A percentile compares a stretch with the other conserved stretches of the same genome.
phyloP scores from a whole-genome alignment of 225 moss, liverwort and hornwort species.

The Ulota crispa region DNA sequence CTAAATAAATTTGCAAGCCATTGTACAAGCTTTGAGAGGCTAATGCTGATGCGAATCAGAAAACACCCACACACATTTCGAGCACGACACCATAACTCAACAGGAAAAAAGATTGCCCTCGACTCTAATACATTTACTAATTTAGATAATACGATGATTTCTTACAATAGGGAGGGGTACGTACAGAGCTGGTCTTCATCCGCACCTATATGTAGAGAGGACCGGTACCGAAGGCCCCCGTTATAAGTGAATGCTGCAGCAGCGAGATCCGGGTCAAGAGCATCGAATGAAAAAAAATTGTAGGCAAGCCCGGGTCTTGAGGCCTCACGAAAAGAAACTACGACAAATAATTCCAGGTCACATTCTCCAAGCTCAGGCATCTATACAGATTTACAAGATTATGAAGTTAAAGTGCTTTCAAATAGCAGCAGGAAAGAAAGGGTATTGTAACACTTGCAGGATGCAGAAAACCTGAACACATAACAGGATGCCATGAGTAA shows the following conservation, averaged over 20 bases:
- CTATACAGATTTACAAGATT: not conserved
- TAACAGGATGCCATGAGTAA: not conserved
- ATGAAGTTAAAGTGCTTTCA: not conserved
- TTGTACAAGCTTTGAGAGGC: not conserved
- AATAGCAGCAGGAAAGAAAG: not conserved
- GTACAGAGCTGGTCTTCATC: not conserved
- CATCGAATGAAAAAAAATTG: not conserved
- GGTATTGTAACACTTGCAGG: not conserved
- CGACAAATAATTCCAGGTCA: not conserved
- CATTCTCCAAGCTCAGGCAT: not conserved
- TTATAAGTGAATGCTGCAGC: slow-evolving; percentile 8
- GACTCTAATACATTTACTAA: not conserved
- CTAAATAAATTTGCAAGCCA: not conserved
- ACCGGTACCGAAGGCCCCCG: slow-evolving; percentile 1
- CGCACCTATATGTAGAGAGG: slow-evolving; percentile 13
- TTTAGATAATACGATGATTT: not conserved
- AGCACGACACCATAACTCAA: not conserved
- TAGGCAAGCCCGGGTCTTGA: slow-evolving; percentile 9
- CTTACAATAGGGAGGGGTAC: not conserved
- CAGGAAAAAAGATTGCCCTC: not conserved
- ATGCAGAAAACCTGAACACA: not conserved
- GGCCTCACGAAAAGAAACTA: slow-evolving; percentile 16
- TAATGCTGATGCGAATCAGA: not conserved
- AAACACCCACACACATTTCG: not conserved
- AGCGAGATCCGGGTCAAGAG: slow-evolving; percentile 24